phyloP scores from a whole-genome alignment of 352 stramenopile species.

The Pythium utonaiense region DNA sequence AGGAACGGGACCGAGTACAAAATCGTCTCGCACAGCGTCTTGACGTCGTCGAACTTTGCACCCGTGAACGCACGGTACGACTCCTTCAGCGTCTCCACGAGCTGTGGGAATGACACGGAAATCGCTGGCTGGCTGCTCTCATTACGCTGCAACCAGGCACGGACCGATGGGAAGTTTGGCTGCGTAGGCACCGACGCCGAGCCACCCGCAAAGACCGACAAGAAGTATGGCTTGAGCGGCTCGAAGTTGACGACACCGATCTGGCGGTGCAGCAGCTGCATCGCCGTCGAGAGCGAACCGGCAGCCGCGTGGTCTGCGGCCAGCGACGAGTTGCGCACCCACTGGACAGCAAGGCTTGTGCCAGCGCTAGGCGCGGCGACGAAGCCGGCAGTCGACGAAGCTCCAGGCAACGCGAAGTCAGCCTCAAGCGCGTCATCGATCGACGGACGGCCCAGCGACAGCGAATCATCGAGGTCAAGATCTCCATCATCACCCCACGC shows the following conservation, averaged over 20 bases:
- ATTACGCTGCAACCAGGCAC: conserved; percentile 83
- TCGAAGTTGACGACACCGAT: conserved; percentile 98
- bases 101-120: conserved; percentile 83
- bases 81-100: conserved; percentile 93
- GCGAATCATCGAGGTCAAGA: conserved; percentile 78
- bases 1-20: conserved; percentile 95
- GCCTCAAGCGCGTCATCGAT: conserved; percentile 53
- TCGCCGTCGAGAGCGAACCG: conserved; percentile 94
- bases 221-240: conserved; percentile 90
- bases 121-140: conserved; percentile 86
- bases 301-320: conserved; percentile 97
- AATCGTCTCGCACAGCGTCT: conserved; percentile 90
- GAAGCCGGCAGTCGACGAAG: conserved; percentile 55
- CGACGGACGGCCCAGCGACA: conserved; percentile 44
- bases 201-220: conserved; percentile 81
- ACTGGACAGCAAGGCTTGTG: conserved; percentile 85
- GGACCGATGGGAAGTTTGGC: conserved; percentile 68
- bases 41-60: conserved; percentile 98
- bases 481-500: conserved; percentile 85
- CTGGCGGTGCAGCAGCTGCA: conserved; percentile 98
- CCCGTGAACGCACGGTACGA: conserved; percentile 96
- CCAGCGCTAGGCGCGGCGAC: conserved; percentile 89
- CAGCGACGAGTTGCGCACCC: conserved; percentile 96
- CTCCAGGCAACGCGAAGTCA: conserved; percentile 38
- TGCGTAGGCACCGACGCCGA: conserved; percentile 83